phyloP scores from a whole-genome alignment of 108 stramenopile genomes.

The Cyclotella distinguenda region DNA sequence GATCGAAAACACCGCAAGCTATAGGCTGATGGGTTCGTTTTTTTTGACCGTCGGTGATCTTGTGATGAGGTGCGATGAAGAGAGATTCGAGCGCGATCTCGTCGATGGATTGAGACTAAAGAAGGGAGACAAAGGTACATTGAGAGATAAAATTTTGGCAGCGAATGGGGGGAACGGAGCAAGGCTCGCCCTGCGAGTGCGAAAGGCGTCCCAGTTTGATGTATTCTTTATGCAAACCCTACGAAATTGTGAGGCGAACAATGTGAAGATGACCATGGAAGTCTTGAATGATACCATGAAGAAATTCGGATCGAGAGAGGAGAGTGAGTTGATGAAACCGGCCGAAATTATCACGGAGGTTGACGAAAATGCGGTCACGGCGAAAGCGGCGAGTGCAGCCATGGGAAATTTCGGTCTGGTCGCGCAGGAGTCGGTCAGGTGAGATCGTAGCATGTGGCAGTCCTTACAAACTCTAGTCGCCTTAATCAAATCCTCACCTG shows the following conservation, averaged over 20 bases:
- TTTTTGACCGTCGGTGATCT: constrained; percentile 43
- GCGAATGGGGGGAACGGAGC: constrained; percentile 18
- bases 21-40: constrained; percentile 49
- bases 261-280: not conserved
- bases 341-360: constrained; percentile 56
- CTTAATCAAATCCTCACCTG: too few species aligned
- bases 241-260: constrained; percentile 4
- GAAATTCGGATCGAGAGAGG: too few species aligned
- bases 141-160: not conserved
- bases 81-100: constrained; percentile 56
- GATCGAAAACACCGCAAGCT: constrained; percentile 12
- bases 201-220: constrained; percentile 59
- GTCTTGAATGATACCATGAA: constrained; percentile 1
- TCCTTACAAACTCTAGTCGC: too few species aligned
- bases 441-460: too few species aligned
- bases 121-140: not conserved
- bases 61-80: constrained; percentile 53
- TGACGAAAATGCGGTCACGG: constrained; percentile 50
- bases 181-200: constrained; percentile 59
- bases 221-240: constrained; percentile 39
- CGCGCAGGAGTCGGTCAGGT: constrained; percentile 27
- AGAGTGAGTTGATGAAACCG: constrained; percentile 3
- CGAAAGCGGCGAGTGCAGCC: constrained; percentile 33
- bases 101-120: constrained; percentile 38
- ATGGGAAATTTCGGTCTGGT: constrained; percentile 31